phyloP scores from a whole-genome alignment of 805 yeast species.

The Cyberlindnera lachancei region DNA sequence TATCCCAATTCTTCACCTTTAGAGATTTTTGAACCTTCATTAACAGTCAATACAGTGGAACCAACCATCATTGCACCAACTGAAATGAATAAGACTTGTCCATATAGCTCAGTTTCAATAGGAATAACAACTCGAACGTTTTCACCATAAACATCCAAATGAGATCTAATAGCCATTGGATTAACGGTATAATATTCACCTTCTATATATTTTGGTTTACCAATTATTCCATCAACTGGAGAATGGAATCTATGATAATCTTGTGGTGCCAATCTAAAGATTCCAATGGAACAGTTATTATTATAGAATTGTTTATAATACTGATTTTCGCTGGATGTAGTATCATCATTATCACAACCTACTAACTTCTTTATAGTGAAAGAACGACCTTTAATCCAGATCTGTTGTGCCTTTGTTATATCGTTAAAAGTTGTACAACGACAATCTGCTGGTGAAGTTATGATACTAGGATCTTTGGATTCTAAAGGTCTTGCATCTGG shows the following conservation, averaged over 20 bases:
- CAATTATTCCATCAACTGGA: slow-evolving; percentile 73
- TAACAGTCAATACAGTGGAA: slow-evolving; percentile 65
- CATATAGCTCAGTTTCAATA: slow-evolving; percentile 69
- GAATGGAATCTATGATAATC: slow-evolving; percentile 92
- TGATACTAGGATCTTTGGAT: slow-evolving; percentile 20
- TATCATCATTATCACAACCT: no score
- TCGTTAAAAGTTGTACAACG: slow-evolving; percentile 65
- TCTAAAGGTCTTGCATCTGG: slow-evolving; percentile 69
- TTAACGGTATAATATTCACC: slow-evolving; percentile 96
- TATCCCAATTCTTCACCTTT: slow-evolving; percentile 87
- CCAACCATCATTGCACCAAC: slow-evolving; percentile 99
- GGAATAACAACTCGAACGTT: slow-evolving; percentile 77
- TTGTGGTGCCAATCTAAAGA: slow-evolving; percentile 92
- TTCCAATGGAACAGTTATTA: slow-evolving; percentile 49
- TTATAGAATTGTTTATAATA: slow-evolving; percentile 34
- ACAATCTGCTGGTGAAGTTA: slow-evolving; percentile 67
- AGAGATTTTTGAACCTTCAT: slow-evolving; percentile 46
- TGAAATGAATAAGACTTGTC: slow-evolving; percentile 67
- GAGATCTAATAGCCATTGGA: slow-evolving; percentile 92
- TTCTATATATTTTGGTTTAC: slow-evolving; percentile 57
- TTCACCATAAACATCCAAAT: slow-evolving; percentile 88
- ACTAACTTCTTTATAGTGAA: slow-evolving; percentile 63
- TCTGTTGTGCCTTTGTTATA: slow-evolving; percentile 51
- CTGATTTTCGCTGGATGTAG: no score
- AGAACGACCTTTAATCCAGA: slow-evolving; percentile 87